Conservation (phyloP, 257 asterid species). For the Asclepias syriaca region DNA sequence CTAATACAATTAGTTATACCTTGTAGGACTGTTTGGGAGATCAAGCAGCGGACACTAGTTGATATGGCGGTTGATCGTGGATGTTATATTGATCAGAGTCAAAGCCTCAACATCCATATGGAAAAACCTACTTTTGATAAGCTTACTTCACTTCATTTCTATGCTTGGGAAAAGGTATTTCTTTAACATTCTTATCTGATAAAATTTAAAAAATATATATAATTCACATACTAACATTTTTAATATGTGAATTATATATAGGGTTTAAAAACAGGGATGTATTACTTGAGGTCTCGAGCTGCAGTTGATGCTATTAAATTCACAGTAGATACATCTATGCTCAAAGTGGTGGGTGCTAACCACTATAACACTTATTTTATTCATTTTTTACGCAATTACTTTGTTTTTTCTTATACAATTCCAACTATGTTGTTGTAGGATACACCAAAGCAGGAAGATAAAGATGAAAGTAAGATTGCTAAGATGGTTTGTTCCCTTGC, state of each 20-base stretch:
- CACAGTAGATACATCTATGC: slow-evolving; percentile 76
- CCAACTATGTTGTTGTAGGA: slow-evolving; percentile 23
- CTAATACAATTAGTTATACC: slow-evolving; percentile 12
- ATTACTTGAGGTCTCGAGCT: slow-evolving; percentile 83
- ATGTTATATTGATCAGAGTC: slow-evolving; percentile 92
- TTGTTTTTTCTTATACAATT: neutral
- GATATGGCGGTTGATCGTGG: slow-evolving; percentile 99
- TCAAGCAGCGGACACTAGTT: slow-evolving; percentile 70
- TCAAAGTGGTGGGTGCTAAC: slow-evolving; percentile 37
- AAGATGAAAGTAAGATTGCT: slow-evolving; percentile 59
- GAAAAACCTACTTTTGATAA: slow-evolving; percentile 83
- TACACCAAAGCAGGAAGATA: slow-evolving; percentile 28
- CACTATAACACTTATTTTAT: no score
- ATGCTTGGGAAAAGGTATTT: slow-evolving; percentile 82
- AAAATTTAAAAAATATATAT: neutral
- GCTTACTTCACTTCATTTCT: slow-evolving; percentile 85
- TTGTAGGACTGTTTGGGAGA: slow-evolving; percentile 94
- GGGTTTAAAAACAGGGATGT: slow-evolving; percentile 98
- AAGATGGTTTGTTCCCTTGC: slow-evolving; percentile 75
- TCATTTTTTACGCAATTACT: neutral
- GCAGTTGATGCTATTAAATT: slow-evolving; percentile 96
- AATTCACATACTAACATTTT: neutral
- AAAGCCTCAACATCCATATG: slow-evolving; percentile 94
- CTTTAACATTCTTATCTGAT: neutral
- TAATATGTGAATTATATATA: slow-evolving; percentile 15